phyloP scores from a whole-genome alignment of 257 asterid species.

The Handroanthus guayacan region DNA sequence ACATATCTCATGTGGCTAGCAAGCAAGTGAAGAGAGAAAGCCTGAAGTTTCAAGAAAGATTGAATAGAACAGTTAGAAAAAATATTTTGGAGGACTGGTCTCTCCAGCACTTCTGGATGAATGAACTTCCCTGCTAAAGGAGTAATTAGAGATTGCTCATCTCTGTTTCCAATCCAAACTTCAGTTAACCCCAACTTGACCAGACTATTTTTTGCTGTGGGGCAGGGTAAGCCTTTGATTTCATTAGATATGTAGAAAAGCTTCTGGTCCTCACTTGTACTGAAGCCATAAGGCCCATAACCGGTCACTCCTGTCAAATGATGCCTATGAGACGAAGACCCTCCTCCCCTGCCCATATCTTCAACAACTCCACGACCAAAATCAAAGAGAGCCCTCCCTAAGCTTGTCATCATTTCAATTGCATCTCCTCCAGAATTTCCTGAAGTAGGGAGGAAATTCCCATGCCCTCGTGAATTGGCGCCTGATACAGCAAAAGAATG shows the following conservation, averaged over 20 bases:
- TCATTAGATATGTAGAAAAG: slow-evolving; percentile 62
- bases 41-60: slow-evolving; percentile 68
- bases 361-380: slow-evolving; percentile 96
- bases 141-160: slow-evolving; percentile 70
- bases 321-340: slow-evolving; percentile 62
- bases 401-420: slow-evolving; percentile 87
- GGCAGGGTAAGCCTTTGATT: slow-evolving; percentile 88
- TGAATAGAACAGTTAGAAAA: slow-evolving; percentile 66
- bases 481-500: slow-evolving; percentile 49
- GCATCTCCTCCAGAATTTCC: slow-evolving; percentile 90
- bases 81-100: slow-evolving; percentile 68
- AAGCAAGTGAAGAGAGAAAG: slow-evolving; percentile 75
- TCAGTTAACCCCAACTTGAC: slow-evolving; percentile 72
- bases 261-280: slow-evolving; percentile 59
- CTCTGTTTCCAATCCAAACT: slow-evolving; percentile 84
- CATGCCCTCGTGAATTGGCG: slow-evolving; percentile 52
- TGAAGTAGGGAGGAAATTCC: slow-evolving; percentile 48
- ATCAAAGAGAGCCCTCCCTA: slow-evolving; percentile 92
- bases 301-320: slow-evolving; percentile 48
- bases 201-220: slow-evolving; percentile 75
- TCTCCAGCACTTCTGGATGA: slow-evolving; percentile 86
- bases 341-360: slow-evolving; percentile 86
- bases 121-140: slow-evolving; percentile 78
- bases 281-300: slow-evolving; percentile 49
- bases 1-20: slow-evolving; percentile 73